These are phyloP conservation scores for Aurantiochytrium sp. DNA, from an alignment of 108 stramenopile species.

Conservation along the genomic window DNA sequence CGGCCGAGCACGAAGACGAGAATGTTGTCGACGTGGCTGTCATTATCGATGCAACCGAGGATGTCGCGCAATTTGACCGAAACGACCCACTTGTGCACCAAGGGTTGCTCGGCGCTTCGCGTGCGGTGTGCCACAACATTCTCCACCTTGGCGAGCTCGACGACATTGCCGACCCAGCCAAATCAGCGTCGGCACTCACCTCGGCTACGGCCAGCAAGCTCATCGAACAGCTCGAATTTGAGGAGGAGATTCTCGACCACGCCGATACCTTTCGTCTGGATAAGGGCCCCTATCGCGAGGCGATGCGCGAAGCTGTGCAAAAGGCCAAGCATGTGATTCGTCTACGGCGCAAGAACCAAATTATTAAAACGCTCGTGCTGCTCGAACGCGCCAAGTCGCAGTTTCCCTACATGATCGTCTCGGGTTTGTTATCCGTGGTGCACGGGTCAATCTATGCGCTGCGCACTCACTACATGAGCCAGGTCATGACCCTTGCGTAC, in stretches of 20 bases:
- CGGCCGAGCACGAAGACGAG: neutral
- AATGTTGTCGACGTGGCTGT: neutral
- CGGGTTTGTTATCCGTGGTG: neutral
- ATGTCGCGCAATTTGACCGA: neutral
- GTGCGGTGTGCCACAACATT: neutral
- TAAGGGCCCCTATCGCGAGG: neutral
- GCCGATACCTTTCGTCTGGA: neutral
- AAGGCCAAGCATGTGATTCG: neutral
- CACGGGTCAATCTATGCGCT: neutral
- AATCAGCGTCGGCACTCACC: neutral
- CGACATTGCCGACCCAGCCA: neutral
- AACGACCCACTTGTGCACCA: neutral
- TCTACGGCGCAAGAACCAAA: neutral
- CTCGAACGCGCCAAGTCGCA: neutral
- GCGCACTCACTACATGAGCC: neutral
- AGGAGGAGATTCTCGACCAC: neutral
- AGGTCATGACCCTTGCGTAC: neutral
- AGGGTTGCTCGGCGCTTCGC: neutral
- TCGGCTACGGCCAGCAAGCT: neutral
- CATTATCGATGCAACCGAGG: neutral
- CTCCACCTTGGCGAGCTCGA: neutral
- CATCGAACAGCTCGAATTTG: neutral
- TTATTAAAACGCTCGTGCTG: neutral
- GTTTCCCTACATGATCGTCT: neutral
- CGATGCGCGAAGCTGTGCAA: neutral